Conservation (phyloP, 495 filamentous ascomycete genomes). For the Apodospora peruviana region DNA sequence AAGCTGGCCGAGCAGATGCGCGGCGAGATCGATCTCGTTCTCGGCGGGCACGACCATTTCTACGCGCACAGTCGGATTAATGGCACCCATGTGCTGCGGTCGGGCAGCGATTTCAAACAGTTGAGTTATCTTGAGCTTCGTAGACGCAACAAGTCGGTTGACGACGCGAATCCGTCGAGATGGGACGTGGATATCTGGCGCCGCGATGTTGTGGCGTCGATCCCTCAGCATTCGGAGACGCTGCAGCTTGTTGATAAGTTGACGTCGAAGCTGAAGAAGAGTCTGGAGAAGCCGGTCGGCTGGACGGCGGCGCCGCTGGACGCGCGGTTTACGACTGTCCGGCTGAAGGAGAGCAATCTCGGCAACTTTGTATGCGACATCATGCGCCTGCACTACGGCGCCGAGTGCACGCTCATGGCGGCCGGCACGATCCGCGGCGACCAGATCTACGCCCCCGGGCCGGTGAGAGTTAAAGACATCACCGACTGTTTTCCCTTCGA, state of each 20-base stretch:
- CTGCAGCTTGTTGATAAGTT: constrained; percentile 57
- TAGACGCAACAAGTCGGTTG: constrained; percentile 37
- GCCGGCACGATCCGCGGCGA: constrained; percentile 87
- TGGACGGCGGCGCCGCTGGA: constrained; percentile 76
- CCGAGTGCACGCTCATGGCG: constrained; percentile 81
- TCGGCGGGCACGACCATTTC: constrained; percentile 88
- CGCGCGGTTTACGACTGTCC: constrained; percentile 76
- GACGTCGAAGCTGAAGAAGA: constrained; percentile 63
- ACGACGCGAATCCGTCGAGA: constrained; percentile 9
- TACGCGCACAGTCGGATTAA: constrained; percentile 74
- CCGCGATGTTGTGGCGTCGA: constrained; percentile 61
- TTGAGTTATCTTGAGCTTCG: constrained; percentile 79
- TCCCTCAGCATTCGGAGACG: constrained; percentile 55
- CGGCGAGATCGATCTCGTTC: constrained; percentile 72
- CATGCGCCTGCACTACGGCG: constrained; percentile 73
- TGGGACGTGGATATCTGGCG: constrained; percentile 79
- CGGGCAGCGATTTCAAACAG: constrained; percentile 86
- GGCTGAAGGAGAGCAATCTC: constrained; percentile 70
- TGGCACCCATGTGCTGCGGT: constrained; percentile 71
- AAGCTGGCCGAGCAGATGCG: constrained; percentile 67
- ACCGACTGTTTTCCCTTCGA: constrained; percentile 85
- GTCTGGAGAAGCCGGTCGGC: constrained; percentile 76
- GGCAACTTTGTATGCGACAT: constrained; percentile 89
- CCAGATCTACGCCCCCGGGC: constrained; percentile 77
- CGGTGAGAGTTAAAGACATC: constrained; percentile 71